Evolutionary conservation across 164 flowering plant species (phyloP).

Genomic region (Dillenia suffruticosa): DNA sequence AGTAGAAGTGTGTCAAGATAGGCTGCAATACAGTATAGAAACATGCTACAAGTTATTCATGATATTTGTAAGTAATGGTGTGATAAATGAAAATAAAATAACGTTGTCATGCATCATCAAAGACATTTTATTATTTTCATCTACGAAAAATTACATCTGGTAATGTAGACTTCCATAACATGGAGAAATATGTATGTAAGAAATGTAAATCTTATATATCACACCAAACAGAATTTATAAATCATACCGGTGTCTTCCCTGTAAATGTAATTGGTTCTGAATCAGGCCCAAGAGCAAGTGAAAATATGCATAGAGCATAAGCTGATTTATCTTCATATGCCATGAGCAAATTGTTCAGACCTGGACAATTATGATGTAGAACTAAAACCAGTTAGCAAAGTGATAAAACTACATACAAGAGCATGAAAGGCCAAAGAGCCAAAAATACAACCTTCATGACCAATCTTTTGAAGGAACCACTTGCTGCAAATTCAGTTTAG

Average conservation of each 20-base stretch:
- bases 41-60: no score
- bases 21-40: no score
- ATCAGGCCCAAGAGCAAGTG: conserved; percentile 83
- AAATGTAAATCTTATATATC: no score
- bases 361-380: conserved; percentile 27
- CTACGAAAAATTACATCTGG: no score
- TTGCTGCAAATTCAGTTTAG: conserved; percentile 45
- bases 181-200: no score
- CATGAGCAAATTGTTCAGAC: conserved; percentile 83
- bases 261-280: conserved; percentile 78
- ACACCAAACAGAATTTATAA: not conserved
- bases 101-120: no score
- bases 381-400: not conserved
- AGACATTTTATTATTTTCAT: no score
- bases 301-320: conserved; percentile 83
- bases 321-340: conserved; percentile 98
- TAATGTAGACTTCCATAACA: no score
- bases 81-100: no score
- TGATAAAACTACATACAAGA: not conserved
- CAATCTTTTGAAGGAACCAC: conserved; percentile 94
- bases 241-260: conserved; percentile 75
- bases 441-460: conserved; percentile 75
- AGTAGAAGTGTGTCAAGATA: no score
- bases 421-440: not conserved
- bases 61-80: no score